Conservation (phyloP, 352 stramenopile genomes). For the Globisporangium middletonii region DNA sequence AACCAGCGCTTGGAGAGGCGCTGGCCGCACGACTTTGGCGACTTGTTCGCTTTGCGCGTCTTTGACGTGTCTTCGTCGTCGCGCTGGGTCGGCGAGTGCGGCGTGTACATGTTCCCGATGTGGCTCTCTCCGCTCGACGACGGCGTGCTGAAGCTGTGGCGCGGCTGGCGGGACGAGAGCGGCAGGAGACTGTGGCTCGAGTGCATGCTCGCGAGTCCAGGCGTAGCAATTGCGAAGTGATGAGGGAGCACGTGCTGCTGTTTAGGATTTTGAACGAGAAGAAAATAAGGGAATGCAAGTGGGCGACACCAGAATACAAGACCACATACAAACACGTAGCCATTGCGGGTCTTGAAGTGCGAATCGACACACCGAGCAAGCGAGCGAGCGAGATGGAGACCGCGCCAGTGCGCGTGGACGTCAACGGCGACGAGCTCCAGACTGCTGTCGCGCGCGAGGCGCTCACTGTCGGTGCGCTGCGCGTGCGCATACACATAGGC, state of each 20-base stretch:
- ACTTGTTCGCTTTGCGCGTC: conserved; percentile 7
- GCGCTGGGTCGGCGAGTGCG: conserved; percentile 1
- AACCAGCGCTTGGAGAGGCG: conserved; percentile 16
- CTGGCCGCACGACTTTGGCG: neutral
- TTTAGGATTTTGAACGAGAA: too few species aligned
- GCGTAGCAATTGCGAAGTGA: too few species aligned
- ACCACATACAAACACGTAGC: too few species aligned
- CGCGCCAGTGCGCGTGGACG: neutral
- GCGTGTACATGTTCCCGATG: conserved; percentile 3
- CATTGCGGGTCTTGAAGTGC: too few species aligned
- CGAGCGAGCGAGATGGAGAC: too few species aligned
- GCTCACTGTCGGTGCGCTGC: conserved; percentile 18
- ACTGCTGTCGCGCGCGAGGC: conserved; percentile 18
- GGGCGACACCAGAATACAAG: too few species aligned
- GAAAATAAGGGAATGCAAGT: too few species aligned
- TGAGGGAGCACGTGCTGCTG: too few species aligned
- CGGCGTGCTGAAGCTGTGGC: neutral
- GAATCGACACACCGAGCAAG: too few species aligned
- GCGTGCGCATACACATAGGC: too few species aligned
- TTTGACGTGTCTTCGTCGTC: conserved; percentile 15
- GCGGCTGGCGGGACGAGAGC: conserved; percentile 2
- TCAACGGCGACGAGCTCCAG: conserved; percentile 11
- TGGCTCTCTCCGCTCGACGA: neutral
- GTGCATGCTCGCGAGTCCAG: too few species aligned
- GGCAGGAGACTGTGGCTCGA: conserved; percentile 10